Conservation (phyloP, 73 alveolate species). For the Tetrahymena malaccensis region DNA sequence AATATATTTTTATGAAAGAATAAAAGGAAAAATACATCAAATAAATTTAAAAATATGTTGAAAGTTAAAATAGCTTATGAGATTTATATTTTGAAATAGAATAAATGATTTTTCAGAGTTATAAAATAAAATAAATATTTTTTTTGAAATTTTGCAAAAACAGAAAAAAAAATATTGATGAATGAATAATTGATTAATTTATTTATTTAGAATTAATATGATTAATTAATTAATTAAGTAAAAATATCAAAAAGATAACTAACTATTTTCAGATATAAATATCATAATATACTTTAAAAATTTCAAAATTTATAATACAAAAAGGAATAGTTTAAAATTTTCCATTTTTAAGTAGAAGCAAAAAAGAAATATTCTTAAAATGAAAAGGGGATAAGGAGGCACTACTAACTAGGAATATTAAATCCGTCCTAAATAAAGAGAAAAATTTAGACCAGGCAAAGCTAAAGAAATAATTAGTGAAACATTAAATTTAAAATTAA, state of each 20-base stretch:
- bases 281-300: background rate
- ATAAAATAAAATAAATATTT: too few relatives aligned
- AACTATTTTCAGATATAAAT: background rate
- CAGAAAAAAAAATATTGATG: too few relatives aligned
- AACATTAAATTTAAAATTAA: constrained; percentile 12
- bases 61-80: too few relatives aligned
- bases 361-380: background rate
- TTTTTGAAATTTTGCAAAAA: too few relatives aligned
- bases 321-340: background rate
- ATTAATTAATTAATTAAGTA: too few relatives aligned
- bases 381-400: background rate
- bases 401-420: constrained; percentile 18
- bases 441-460: constrained; percentile 26
- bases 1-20: too few relatives aligned
- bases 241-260: background rate
- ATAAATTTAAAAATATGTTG: too few relatives aligned
- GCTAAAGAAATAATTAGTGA: constrained; percentile 24
- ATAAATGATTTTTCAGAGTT: too few relatives aligned
- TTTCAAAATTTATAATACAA: background rate
- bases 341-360: background rate
- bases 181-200: too few relatives aligned
- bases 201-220: background rate
- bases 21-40: too few relatives aligned
- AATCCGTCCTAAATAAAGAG: constrained; percentile 30
- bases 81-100: too few relatives aligned